Percentiles rank a stretch among this genome's conserved stretches.
These are phyloP conservation scores for Porogramme epimiltina DNA, from an alignment of 1,284 basidiomycete genomes.

Conservation along the genomic window DNA sequence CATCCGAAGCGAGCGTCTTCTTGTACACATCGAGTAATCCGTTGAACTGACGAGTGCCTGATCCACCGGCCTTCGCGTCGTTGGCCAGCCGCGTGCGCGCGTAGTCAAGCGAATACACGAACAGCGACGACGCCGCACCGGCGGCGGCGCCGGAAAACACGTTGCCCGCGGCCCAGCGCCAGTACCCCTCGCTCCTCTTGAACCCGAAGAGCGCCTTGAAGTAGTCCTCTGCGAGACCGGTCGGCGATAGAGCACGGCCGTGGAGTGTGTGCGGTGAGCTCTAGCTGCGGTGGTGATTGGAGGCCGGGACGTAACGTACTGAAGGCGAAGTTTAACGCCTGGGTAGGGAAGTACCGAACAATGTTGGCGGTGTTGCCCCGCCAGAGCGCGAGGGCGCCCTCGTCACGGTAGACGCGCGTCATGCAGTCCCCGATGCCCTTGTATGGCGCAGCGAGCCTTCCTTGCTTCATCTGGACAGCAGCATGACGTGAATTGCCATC, in stretches of 20 bases:
- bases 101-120: conserved; percentile 97
- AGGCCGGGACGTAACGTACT: conserved; percentile 53
- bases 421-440: conserved; percentile 93
- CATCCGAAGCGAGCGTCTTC: conserved; percentile 90
- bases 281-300: not conserved
- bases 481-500: conserved; percentile 16
- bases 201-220: conserved; percentile 94
- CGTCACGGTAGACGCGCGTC: conserved; percentile 84
- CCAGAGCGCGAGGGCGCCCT: conserved; percentile 91
- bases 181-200: conserved; percentile 88
- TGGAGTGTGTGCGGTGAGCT: not conserved
- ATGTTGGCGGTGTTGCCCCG: conserved; percentile 97
- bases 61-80: conserved; percentile 79
- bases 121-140: conserved; percentile 93
- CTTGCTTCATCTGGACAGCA: conserved; percentile 85
- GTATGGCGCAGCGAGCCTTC: conserved; percentile 90
- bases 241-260: not conserved
- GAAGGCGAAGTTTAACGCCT: conserved; percentile 95
- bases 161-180: conserved; percentile 90
- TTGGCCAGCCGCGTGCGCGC: conserved; percentile 98
- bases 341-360: conserved; percentile 97
- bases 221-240: conserved; percentile 79
- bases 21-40: conserved; percentile 93
- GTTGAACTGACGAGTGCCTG: conserved; percentile 91
- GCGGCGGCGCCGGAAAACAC: conserved; percentile 97